A percentile compares a stretch with the other conserved stretches of the same genome.
Evolutionary conservation across 352 stramenopile genomes (phyloP).

Genomic region (Phytopythium oedochilum): DNA sequence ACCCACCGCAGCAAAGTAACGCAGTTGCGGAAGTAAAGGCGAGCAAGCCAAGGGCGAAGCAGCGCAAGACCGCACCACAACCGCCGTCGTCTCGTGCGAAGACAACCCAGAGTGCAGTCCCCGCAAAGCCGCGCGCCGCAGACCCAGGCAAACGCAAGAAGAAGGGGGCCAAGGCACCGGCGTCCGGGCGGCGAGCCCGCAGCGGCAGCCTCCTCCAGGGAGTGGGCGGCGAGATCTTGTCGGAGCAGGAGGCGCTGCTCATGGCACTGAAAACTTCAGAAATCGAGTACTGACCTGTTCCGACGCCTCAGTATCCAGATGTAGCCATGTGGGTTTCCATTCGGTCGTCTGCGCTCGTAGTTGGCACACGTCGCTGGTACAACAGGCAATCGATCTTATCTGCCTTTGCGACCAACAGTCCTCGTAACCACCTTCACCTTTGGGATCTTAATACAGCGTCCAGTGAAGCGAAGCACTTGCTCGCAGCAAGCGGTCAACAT

Average conservation of each 20-base stretch:
- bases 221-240: slow-evolving; percentile 12
- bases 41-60: not conserved
- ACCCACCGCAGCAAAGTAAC: not conserved
- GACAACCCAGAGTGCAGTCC: not conserved
- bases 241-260: slow-evolving; percentile 28
- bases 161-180: not conserved
- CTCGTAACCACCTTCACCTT: too few species aligned
- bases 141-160: not conserved
- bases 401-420: too few species aligned
- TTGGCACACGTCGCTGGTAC: too few species aligned
- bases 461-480: too few species aligned
- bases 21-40: not conserved
- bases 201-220: slow-evolving; percentile 5
- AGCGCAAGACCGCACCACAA: not conserved
- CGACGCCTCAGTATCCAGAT: too few species aligned
- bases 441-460: too few species aligned
- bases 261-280: slow-evolving; percentile 34
- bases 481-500: too few species aligned
- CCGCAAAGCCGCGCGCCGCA: not conserved
- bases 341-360: too few species aligned
- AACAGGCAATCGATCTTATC: too few species aligned
- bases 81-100: not conserved
- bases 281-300: slow-evolving; percentile 26
- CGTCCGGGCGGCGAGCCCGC: not conserved
- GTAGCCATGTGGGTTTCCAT: too few species aligned